Evolutionary conservation across 805 yeast genomes (phyloP), one percentile per base, ranked within the genome.

Genomic region (Sugiyamaella floridensis): DNA sequence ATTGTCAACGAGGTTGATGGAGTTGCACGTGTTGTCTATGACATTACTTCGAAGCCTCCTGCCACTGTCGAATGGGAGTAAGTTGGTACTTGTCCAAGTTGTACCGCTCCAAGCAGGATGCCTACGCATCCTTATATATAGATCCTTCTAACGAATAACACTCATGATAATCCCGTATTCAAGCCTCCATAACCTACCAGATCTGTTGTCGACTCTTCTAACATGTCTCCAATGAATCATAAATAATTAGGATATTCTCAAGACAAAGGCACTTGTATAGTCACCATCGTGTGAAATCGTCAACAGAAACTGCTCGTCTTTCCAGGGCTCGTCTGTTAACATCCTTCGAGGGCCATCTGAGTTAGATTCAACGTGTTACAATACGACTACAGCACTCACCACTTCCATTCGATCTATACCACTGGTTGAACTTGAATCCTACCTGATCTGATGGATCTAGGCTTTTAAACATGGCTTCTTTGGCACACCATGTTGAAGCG

Each of bases 1-100:
- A 93, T 93, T 58, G 98, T 93, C 64, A 93, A 93, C 72, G 99
- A 93, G 77, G 99, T 93, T 57, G 88, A 86, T 62, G 99, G 99
- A 69, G 99, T 93, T 66, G 97, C 99, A 53, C 86, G 99, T 75
- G 99, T 93, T 58, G 93, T 96, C 52, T 93, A 93, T 73, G 99
- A 93, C 72, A 90, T 93, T 71, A 93, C 99, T 56, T 89, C 97
- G 56, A 93, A 93, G 76, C 99, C 99, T 53, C 99, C 99, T 57
- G 99, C 99, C 56, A 93, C 99, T 56, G 99, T 93, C 62, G 99
- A 93, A 73, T 93, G 98, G 99, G 99, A 93, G 76, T 92, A 84
- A 65, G 26, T 3, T 22, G 26, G 26, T 4, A n/a, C n/a, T n/a
- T 6, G 26, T 22, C 26, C 26, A 22, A 22, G 26, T 22, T 22